Evolutionary conservation across 202 grass and related monocot species (phyloP).

Genomic region (Hordeum pubiflorum): DNA sequence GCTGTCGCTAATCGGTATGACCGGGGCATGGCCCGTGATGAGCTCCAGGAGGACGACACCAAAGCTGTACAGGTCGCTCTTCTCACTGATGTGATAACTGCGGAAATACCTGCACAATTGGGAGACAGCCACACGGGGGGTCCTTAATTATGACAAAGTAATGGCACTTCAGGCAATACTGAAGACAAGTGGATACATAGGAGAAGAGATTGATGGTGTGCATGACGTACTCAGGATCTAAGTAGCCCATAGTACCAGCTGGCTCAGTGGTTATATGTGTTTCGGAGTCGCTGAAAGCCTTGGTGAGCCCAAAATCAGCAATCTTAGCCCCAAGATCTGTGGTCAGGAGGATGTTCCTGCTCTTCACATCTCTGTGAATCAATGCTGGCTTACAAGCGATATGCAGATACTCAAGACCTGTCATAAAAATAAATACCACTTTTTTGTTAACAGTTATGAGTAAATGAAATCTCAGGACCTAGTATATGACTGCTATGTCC

Average conservation of each 20-base stretch:
- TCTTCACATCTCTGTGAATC: constrained; percentile 41
- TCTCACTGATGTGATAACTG: constrained; percentile 36
- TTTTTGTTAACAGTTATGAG: no score
- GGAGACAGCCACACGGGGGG: neutral
- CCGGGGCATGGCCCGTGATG: constrained; percentile 32
- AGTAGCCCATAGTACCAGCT: constrained; percentile 29
- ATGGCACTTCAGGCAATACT: neutral
- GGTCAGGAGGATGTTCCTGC: constrained; percentile 28
- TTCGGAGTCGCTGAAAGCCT: constrained; percentile 32
- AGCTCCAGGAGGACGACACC: constrained; percentile 45
- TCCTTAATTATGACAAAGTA: neutral
- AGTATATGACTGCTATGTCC: neutral
- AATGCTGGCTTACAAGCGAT: constrained; percentile 24
- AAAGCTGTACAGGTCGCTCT: constrained; percentile 54
- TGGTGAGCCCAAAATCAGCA: constrained; percentile 43
- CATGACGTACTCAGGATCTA: constrained; percentile 29
- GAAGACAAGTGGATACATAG: neutral
- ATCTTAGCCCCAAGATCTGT: constrained; percentile 17
- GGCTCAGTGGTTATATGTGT: constrained; percentile 37
- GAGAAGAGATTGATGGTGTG: neutral
- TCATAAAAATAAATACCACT: neutral
- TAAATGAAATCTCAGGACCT: neutral
- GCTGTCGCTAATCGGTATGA: constrained; percentile 19
- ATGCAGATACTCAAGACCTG: constrained; percentile 36
- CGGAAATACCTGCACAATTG: constrained; percentile 34